These are phyloP conservation scores for Aristolochia contorta DNA, from an alignment of 164 flowering plant genomes.

Conservation along the genomic window DNA sequence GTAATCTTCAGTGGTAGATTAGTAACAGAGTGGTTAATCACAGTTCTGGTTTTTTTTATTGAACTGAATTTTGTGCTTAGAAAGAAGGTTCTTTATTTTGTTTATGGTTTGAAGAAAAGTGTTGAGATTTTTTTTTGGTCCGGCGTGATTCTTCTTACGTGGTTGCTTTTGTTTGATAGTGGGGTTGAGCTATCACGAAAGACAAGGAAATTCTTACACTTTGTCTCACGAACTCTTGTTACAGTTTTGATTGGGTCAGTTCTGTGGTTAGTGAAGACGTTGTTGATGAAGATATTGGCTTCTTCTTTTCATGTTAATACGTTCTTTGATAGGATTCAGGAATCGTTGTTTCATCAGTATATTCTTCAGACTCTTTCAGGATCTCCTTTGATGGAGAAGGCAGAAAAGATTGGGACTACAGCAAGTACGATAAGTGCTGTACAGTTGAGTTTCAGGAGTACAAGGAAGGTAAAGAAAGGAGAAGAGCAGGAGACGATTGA, in stretches of 20 bases:
- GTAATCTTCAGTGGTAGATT: slow-evolving; percentile 62
- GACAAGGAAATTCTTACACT: slow-evolving; percentile 24
- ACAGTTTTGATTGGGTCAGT: slow-evolving; percentile 46
- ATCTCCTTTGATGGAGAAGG: slow-evolving; percentile 50
- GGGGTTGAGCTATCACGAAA: slow-evolving; percentile 33
- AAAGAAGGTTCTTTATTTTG: slow-evolving; percentile 73
- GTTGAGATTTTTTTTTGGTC: slow-evolving; percentile 59
- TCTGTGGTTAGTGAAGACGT: slow-evolving; percentile 62
- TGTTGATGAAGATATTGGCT: slow-evolving; percentile 58
- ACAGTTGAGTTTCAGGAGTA: slow-evolving; percentile 38
- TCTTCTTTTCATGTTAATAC: slow-evolving; percentile 54
- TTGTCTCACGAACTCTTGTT: slow-evolving; percentile 44
- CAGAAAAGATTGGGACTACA: slow-evolving; percentile 16
- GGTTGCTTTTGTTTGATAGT: slow-evolving; percentile 51
- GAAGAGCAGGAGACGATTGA: slow-evolving; percentile 49
- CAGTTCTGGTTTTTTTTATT: slow-evolving; percentile 47
- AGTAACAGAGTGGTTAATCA: slow-evolving; percentile 51
- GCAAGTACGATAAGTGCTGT: slow-evolving; percentile 17
- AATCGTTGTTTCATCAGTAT: slow-evolving; percentile 68
- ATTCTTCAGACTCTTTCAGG: slow-evolving; percentile 66
- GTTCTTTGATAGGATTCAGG: slow-evolving; percentile 84
- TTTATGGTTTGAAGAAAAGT: slow-evolving; percentile 51
- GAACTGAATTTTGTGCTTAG: slow-evolving; percentile 57
- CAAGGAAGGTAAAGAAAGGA: slow-evolving; percentile 23
- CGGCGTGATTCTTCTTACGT: slow-evolving; percentile 50